Evolutionary conservation across 441 rosid species (phyloP).

Genomic region (Geranium incanum): DNA sequence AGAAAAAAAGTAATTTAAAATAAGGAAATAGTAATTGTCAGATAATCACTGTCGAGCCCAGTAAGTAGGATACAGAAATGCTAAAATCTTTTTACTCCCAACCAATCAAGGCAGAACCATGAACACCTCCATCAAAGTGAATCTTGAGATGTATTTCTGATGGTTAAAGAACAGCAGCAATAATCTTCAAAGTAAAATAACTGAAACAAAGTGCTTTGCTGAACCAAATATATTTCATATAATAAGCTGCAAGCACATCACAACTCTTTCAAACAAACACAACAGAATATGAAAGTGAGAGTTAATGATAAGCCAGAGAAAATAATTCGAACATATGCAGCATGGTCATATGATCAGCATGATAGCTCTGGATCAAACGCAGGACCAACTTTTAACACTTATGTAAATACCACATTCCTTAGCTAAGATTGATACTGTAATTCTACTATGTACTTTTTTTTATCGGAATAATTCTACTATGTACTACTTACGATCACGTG

Average conservation of each 20-base stretch:
- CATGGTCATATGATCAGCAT: background rate
- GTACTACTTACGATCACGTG: background rate
- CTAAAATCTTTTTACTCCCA: slow-evolving; percentile 34
- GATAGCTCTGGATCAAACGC: background rate
- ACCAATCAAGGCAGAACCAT: slow-evolving; percentile 38
- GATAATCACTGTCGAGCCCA: slow-evolving; percentile 17
- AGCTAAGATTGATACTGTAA: background rate
- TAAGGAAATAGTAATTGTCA: slow-evolving; percentile 9
- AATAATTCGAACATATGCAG: background rate
- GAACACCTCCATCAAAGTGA: slow-evolving; percentile 43
- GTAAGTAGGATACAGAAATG: slow-evolving; percentile 52
- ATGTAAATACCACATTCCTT: background rate
- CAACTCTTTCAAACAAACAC: slow-evolving; percentile 5
- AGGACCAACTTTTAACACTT: background rate
- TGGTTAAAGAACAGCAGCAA: slow-evolving; percentile 37
- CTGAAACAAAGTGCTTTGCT: background rate
- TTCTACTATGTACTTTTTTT: background rate
- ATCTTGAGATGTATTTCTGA: slow-evolving; percentile 44
- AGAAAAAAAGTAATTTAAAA: slow-evolving; percentile 4
- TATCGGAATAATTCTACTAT: background rate
- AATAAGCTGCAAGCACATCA: background rate
- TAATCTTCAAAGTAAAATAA: slow-evolving; percentile 18
- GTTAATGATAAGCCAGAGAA: background rate
- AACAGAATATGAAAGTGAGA: background rate
- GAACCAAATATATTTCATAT: background rate